Base-by-base conservation (phyloP, 2,329 filamentous ascomycete genomes). In the Xylariaceae sp. region DNA sequence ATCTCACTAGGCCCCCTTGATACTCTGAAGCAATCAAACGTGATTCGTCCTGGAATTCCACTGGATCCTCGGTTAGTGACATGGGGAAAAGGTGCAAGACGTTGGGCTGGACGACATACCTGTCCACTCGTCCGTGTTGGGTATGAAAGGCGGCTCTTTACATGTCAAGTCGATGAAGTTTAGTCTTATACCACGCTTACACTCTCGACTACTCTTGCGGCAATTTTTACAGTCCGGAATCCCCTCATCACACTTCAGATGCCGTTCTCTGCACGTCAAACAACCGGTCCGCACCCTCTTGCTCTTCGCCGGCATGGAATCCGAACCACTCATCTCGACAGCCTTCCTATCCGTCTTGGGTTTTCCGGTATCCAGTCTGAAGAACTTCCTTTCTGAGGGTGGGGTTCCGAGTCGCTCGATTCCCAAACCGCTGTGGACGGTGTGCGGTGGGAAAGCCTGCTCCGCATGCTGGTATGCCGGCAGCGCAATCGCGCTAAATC, bases 1-100 rank as follows among this genome's bases (percentile, higher is more conserved):
- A 97, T 58, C 84, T 85, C 60, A 84, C 82, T 20, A 87, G 74
- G 0, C 93, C 93, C 3, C 91, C 92, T 47, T 83, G 80, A 70
- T 97, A 97, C 69, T 96, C 92, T 1, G 89, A 93, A 6, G 93
- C 93, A 70, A 97, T 95, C 40, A 89, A 81, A 24, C 92, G 83
- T 18, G 92, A 97, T 69, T 97, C 92, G 68, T 97, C 93, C 65
- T 88, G 81, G 63, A 97, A 97, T 46, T 84, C 80, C 11, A 97
- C 84, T 82, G 69, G 8, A 18, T 24, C 16, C 36, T 30, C 15
- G 7, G 44, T 64, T 52, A 64, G 53, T 26, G 15, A 54, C 10
- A 24, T 24, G 2, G 11, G 46, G 10, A 47, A 23, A n/a, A 8
- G 8, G 8, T 44, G n/a, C 16, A n/a, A 20, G n/a, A 18, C 16